phyloP scores from a whole-genome alignment of 192 early-diverging fungal genomes.

The Coemansia asiatica region DNA sequence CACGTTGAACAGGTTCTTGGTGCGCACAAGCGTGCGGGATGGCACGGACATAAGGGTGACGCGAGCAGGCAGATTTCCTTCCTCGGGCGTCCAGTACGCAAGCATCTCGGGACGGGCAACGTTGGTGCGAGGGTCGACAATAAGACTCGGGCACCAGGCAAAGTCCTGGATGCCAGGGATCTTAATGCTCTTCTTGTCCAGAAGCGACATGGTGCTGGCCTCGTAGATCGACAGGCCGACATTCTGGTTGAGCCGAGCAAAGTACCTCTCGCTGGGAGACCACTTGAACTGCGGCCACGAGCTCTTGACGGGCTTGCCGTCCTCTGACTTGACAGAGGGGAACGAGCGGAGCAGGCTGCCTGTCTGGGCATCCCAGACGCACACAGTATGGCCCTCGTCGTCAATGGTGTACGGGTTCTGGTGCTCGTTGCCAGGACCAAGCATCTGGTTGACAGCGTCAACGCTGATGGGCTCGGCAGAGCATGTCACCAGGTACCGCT shows the following conservation, averaged over 20 bases:
- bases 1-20: conserved; percentile 98
- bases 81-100: conserved; percentile 95
- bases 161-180: conserved; percentile 75
- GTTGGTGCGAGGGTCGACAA: conserved; percentile 39
- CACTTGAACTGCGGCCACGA: conserved; percentile 95
- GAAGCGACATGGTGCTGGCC: conserved; percentile 87
- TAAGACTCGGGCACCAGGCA: conserved; percentile 67
- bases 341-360: conserved; percentile 90
- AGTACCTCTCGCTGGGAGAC: conserved; percentile 91
- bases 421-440: conserved; percentile 60
- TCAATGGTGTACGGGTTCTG: conserved; percentile 68
- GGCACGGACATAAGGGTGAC: conserved; percentile 91
- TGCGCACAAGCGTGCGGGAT: conserved; percentile 79
- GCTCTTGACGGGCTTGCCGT: conserved; percentile 57
- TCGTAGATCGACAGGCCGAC: conserved; percentile 85
- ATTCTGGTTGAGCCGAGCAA: conserved; percentile 81
- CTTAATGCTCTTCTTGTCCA: conserved; percentile 94
- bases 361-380: conserved; percentile 89
- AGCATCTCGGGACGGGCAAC: conserved; percentile 63
- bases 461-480: conserved; percentile 80
- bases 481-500: conserved; percentile 91
- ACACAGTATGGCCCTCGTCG: conserved; percentile 74
- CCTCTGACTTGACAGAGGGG: conserved; percentile 56
- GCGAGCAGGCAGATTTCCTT: conserved; percentile 93
- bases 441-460: conserved; percentile 42